These are phyloP conservation scores for Penicillium sclerotiorum DNA, from an alignment of 2,329 filamentous ascomycete species.

Conservation along the genomic window DNA sequence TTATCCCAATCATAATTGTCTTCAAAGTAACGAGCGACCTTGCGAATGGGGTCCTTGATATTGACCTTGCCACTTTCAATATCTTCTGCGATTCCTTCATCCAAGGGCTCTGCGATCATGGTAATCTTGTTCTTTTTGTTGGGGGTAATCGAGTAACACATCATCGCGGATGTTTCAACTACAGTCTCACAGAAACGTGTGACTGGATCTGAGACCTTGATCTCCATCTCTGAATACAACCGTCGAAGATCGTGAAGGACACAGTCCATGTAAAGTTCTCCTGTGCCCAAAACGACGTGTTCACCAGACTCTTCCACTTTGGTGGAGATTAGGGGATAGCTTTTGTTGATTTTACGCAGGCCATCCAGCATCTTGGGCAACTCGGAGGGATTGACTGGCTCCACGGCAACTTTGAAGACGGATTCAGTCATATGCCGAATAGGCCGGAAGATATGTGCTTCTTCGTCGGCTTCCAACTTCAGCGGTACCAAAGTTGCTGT, in stretches of 20 bases:
- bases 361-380: constrained; percentile 98
- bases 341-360: constrained; percentile 95
- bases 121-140: constrained; percentile 99
- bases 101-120: constrained; percentile 94
- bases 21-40: constrained; percentile 95
- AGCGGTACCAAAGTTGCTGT: constrained; percentile 86
- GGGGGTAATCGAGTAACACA: constrained; percentile 95
- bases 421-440: constrained; percentile 95
- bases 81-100: constrained; percentile 91
- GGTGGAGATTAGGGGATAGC: constrained; percentile 90
- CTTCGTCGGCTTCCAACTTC: constrained; percentile 81
- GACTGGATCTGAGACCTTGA: constrained; percentile 97
- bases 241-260: constrained; percentile 90
- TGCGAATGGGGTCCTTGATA: constrained; percentile 89
- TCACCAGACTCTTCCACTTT: constrained; percentile 98
- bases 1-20: constrained; percentile 97
- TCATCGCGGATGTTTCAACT: constrained; percentile 94
- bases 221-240: constrained; percentile 98
- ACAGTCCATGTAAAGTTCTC: constrained; percentile 99
- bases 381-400: constrained; percentile 97
- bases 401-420: constrained; percentile 95
- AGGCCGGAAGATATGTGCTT: constrained; percentile 92
- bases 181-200: constrained; percentile 98
- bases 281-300: constrained; percentile 91
- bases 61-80: constrained; percentile 89